phyloP scores from a whole-genome alignment of 2,329 filamentous ascomycete genomes.

The Apiospora pterosperma region DNA sequence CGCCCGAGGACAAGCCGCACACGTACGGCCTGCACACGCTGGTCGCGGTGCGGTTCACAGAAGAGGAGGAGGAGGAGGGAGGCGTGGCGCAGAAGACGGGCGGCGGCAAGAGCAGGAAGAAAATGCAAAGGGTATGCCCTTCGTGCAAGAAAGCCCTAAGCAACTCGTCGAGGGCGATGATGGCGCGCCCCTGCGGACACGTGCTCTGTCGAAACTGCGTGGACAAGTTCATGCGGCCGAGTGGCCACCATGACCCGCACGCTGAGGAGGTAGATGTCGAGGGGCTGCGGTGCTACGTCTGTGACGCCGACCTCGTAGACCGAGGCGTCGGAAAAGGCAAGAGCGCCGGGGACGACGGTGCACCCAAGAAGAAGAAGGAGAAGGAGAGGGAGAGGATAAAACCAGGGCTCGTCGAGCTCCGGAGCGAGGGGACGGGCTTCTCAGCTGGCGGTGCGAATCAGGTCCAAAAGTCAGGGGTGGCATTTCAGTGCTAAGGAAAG shows the following conservation, averaged over 20 bases:
- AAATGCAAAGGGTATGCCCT: slow-evolving; percentile 62
- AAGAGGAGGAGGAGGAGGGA: slow-evolving; percentile 56
- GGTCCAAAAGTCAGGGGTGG: slow-evolving; percentile 74
- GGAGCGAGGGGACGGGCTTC: slow-evolving; percentile 88
- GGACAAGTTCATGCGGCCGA: slow-evolving; percentile 72
- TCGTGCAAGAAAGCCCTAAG: slow-evolving; percentile 79
- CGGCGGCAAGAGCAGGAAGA: slow-evolving; percentile 33
- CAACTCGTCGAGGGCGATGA: slow-evolving; percentile 77
- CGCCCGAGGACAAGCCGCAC: slow-evolving; percentile 63
- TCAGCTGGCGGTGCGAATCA: slow-evolving; percentile 79
- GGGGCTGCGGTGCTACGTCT: slow-evolving; percentile 75
- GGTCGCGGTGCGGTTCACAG: slow-evolving; percentile 72
- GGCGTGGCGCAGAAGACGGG: slow-evolving; percentile 26
- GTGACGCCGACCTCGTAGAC: slow-evolving; percentile 70
- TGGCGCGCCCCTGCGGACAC: slow-evolving; percentile 87
- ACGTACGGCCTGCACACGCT: slow-evolving; percentile 75
- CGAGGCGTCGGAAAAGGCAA: slow-evolving; percentile 29
- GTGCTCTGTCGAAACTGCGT: slow-evolving; percentile 85
- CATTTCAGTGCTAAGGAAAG: slow-evolving; percentile 71
- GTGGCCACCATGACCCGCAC: slow-evolving; percentile 55
- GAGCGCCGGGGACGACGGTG: slow-evolving; percentile 39
- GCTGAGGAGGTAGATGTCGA: slow-evolving; percentile 36
- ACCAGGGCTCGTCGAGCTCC: slow-evolving; percentile 74
- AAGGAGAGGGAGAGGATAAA: slow-evolving; percentile 53
- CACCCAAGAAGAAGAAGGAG: slow-evolving; percentile 21